phyloP scores from a whole-genome alignment of 805 yeast genomes.

The Saccharomycopsis schoenii region DNA sequence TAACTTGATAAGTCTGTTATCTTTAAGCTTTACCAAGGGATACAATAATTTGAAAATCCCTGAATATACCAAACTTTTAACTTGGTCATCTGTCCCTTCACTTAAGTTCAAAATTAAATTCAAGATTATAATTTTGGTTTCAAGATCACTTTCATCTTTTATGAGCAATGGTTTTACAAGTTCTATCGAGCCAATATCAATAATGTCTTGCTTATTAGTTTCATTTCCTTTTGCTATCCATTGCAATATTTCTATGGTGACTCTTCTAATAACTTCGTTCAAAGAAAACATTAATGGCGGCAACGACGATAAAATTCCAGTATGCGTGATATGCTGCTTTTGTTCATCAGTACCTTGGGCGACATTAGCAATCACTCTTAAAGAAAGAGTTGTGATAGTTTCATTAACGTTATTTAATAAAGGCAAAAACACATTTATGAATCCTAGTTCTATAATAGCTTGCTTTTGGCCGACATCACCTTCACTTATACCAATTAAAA shows the following conservation, averaged over 20 bases:
- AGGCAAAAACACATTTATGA: constrained; percentile 17
- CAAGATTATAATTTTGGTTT: constrained; percentile 4
- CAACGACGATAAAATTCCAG: constrained; percentile 15
- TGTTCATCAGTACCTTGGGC: constrained; percentile 15
- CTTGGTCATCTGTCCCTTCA: constrained; percentile 16
- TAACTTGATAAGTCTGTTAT: constrained; percentile 8
- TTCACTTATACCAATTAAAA: constrained; percentile 17
- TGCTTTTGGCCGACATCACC: constrained; percentile 17
- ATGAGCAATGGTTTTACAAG: constrained; percentile 15
- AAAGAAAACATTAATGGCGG: constrained; percentile 17
- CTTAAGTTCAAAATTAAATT: constrained; percentile 8
- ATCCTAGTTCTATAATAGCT: constrained; percentile 15
- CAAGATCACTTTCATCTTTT: constrained; percentile 7
- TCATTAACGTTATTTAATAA: constrained; percentile 17
- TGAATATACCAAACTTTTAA: constrained; percentile 14
- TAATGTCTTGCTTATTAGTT: constrained; percentile 17
- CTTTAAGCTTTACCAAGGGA: constrained; percentile 13
- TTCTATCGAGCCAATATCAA: constrained; percentile 17
- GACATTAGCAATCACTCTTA: constrained; percentile 13
- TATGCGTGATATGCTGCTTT: constrained; percentile 15
- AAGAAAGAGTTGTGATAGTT: constrained; percentile 18
- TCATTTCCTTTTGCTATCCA: constrained; percentile 17
- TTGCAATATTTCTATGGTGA: constrained; percentile 11
- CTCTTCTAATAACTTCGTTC: constrained; percentile 15
- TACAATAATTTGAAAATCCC: constrained; percentile 17